Evolutionary conservation across 202 grass and related monocot genomes (phyloP).

Genomic region (Panicum hallii): DNA sequence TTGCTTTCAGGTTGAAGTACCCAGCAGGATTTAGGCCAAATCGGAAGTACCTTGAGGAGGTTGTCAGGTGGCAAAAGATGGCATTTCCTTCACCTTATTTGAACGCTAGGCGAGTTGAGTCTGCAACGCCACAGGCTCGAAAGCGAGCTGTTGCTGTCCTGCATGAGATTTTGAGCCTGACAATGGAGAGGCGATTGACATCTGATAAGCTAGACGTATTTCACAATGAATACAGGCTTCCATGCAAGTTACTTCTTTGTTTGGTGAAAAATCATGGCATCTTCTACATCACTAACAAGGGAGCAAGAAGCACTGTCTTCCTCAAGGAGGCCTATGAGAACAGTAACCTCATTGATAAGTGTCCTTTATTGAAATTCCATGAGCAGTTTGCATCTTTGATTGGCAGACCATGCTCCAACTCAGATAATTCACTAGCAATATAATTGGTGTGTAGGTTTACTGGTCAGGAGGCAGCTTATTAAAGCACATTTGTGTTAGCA

Average conservation of each 20-base stretch:
- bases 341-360: constrained; percentile 68
- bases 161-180: constrained; percentile 93
- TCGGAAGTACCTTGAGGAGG: constrained; percentile 75
- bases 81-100: constrained; percentile 90
- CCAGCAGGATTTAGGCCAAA: constrained; percentile 86
- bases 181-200: constrained; percentile 72
- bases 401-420: constrained; percentile 52
- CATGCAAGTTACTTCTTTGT: constrained; percentile 76
- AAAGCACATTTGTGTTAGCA: not conserved
- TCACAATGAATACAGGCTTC: constrained; percentile 75
- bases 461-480: constrained; percentile 10
- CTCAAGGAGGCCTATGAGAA: constrained; percentile 89
- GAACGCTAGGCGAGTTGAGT: constrained; percentile 67
- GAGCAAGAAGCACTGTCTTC: constrained; percentile 80
- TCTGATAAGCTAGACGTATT: constrained; percentile 90
- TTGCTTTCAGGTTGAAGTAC: constrained; percentile 86
- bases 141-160: constrained; percentile 74
- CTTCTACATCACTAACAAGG: constrained; percentile 96
- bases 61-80: constrained; percentile 92
- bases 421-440: constrained; percentile 41
- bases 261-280: constrained; percentile 91
- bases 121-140: constrained; percentile 71
- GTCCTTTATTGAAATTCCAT: constrained; percentile 69
- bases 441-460: constrained; percentile 41
- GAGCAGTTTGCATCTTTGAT: constrained; percentile 78